These are phyloP conservation scores for Alternaria conjuncta DNA, from an alignment of 2,329 filamentous ascomycete genomes.

Conservation along the genomic window DNA sequence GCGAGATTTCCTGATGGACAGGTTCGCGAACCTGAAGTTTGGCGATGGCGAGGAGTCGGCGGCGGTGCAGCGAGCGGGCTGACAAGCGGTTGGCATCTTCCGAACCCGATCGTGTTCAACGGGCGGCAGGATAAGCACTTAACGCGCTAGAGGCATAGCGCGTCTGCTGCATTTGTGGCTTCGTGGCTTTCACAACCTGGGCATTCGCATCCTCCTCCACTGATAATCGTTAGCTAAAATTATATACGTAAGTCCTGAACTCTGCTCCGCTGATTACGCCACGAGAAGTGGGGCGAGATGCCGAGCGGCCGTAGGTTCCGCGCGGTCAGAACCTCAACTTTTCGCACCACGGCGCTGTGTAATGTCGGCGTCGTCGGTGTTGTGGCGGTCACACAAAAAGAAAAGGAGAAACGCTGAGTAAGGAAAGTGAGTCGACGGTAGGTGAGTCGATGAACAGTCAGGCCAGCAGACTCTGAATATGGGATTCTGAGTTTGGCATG, in stretches of 20 bases:
- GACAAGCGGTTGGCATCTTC: not conserved
- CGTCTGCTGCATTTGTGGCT: conserved; percentile 5
- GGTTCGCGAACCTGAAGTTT: conserved; percentile 49
- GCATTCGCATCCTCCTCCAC: not conserved
- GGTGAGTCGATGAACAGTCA: not conserved
- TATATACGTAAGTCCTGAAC: conserved; percentile 6
- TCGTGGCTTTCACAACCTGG: conserved; percentile 3
- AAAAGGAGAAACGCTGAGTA: not conserved
- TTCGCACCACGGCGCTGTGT: not conserved
- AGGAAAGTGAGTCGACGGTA: not conserved
- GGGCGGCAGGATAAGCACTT: not conserved
- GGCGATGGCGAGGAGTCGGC: not conserved
- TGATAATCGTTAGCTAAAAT: not conserved
- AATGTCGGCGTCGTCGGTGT: not conserved
- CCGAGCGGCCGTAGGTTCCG: conserved; percentile 6
- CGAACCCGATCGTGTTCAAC: not conserved
- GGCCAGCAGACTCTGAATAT: not conserved
- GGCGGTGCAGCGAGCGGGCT: not conserved
- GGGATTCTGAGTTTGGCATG: not conserved
- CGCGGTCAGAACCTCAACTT: not conserved
- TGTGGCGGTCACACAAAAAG: not conserved
- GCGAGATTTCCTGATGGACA: conserved; percentile 45
- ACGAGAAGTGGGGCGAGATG: conserved; percentile 12
- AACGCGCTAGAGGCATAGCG: not conserved
- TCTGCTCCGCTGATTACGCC: conserved; percentile 11